Evolutionary conservation across 345 rosid genomes (phyloP).

Genomic region (Syzygium oleosum): DNA sequence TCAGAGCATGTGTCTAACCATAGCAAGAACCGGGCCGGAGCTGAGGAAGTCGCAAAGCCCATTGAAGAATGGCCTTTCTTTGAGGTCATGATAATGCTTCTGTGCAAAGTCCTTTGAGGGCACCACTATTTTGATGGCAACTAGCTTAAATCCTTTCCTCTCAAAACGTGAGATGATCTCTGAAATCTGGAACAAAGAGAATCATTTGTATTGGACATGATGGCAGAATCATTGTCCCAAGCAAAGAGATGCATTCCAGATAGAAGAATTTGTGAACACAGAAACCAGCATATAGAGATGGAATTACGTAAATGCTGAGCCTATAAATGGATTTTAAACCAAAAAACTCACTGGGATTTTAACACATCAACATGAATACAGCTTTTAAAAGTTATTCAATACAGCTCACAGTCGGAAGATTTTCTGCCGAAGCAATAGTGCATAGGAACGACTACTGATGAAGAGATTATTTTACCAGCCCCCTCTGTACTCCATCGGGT

Average conservation of each 20-base stretch:
- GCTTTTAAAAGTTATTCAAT: neutral
- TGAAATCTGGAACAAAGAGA: constrained; percentile 40
- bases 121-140: constrained; percentile 63
- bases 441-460: neutral
- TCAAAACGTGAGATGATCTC: constrained; percentile 91
- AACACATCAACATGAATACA: neutral
- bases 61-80: constrained; percentile 90
- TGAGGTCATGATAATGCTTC: constrained; percentile 87
- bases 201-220: neutral
- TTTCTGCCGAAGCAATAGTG: neutral
- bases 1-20: constrained; percentile 37
- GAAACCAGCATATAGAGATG: neutral
- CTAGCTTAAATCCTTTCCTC: constrained; percentile 97
- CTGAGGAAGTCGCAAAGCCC: constrained; percentile 94
- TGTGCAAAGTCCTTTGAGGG: constrained; percentile 89
- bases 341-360: neutral
- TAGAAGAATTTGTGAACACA: neutral
- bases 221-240: neutral
- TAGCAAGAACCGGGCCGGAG: constrained; percentile 98
- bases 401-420: neutral
- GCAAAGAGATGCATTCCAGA: neutral
- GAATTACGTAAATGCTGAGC: neutral
- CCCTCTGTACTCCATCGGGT: constrained; percentile 98
- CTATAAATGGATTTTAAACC: neutral
- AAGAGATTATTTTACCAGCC: constrained; percentile 55